Evolutionary conservation across 208 protist species (phyloP).

Genomic region (Trypanosoma grayi): DNA sequence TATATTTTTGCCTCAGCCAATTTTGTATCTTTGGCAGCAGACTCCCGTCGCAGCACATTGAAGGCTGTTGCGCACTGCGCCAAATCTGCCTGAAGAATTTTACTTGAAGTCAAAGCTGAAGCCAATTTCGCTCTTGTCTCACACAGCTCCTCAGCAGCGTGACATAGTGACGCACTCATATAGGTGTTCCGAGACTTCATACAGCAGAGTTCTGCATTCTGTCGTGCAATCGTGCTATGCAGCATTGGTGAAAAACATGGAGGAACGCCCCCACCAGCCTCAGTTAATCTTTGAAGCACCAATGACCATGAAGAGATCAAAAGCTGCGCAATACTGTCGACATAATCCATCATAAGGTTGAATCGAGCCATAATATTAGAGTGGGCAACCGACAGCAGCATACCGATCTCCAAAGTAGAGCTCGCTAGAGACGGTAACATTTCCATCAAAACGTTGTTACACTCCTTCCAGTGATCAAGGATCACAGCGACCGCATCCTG

Average conservation of each 20-base stretch:
- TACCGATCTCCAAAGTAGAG: background rate
- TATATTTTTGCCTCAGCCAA: background rate
- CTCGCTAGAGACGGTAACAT: background rate
- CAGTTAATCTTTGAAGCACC: background rate
- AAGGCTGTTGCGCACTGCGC: background rate
- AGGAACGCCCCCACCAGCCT: background rate
- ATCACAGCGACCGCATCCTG: background rate
- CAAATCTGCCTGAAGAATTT: background rate
- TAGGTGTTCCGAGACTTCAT: background rate
- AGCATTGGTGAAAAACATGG: background rate
- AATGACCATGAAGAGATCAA: background rate
- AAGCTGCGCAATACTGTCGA: background rate
- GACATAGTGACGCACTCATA: background rate
- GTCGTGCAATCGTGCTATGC: background rate
- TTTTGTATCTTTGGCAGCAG: background rate
- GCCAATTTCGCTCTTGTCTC: background rate
- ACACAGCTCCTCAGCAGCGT: background rate
- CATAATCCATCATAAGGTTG: slow-evolving; percentile 2
- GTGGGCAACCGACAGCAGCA: background rate
- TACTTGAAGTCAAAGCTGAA: background rate
- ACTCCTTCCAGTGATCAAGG: background rate
- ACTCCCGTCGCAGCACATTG: background rate
- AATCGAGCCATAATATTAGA: background rate
- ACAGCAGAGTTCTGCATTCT: background rate
- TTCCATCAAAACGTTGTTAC: background rate